Conservation (phyloP, 768 basidiomycete species). For the Suillus fuscotomentosus region DNA sequence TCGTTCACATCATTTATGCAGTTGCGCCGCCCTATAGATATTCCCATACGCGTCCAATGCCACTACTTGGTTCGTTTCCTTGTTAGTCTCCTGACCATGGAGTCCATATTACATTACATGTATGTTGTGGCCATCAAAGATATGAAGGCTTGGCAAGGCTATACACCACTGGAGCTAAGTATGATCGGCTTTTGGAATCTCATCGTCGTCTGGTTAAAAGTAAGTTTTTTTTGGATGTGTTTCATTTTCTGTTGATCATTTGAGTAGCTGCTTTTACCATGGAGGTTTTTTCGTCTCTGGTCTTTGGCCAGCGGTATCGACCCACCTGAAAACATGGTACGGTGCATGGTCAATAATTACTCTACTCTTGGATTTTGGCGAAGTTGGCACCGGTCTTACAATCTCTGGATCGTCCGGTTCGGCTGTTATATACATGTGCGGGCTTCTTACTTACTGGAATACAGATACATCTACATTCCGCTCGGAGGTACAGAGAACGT, state of each 20-base stretch:
- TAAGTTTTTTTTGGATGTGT: constrained; percentile 28
- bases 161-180: constrained; percentile 75
- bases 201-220: constrained; percentile 95
- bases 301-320: constrained; percentile 85
- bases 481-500: constrained; percentile 69
- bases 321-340: constrained; percentile 97
- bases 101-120: constrained; percentile 89
- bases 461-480: constrained; percentile 92
- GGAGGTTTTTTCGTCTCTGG: constrained; percentile 98
- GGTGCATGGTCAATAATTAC: constrained; percentile 99
- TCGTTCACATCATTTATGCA: constrained; percentile 25
- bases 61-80: constrained; percentile 73
- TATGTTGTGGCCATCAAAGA: constrained; percentile 98
- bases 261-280: constrained; percentile 81
- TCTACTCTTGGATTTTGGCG: constrained; percentile 93
- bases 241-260: background rate
- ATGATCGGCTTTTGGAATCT: constrained; percentile 99
- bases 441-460: constrained; percentile 4
- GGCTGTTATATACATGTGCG: constrained; percentile 8
- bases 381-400: constrained; percentile 95
- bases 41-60: constrained; percentile 39
- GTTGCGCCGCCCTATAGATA: constrained; percentile 58
- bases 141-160: constrained; percentile 74
- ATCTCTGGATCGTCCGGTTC: constrained; percentile 90
- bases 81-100: constrained; percentile 78